Evolutionary conservation across 805 yeast species (phyloP).

Genomic region (Ogataea zsoltii): DNA sequence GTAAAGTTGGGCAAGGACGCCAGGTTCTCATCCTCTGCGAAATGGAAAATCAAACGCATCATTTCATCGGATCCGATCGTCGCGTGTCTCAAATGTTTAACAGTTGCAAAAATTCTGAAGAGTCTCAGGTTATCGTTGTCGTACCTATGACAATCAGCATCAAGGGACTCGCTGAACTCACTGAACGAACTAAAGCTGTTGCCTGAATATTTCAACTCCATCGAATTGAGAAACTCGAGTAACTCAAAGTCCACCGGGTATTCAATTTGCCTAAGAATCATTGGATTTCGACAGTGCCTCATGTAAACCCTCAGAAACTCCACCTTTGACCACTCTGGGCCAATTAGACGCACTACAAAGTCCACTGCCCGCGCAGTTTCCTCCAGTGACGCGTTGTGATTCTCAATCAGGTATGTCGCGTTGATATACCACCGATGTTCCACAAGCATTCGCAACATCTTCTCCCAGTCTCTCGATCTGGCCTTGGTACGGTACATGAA

Average conservation of each 20-base stretch:
- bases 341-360: constrained; percentile 1
- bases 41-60: neutral
- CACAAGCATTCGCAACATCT: constrained; percentile 7
- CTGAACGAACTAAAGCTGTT: neutral
- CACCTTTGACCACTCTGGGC: constrained; percentile 13
- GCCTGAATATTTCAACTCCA: constrained; percentile 8
- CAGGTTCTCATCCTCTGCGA: neutral
- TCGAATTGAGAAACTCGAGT: constrained; percentile 8
- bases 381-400: constrained; percentile 7
- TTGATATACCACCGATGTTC: constrained; percentile 14
- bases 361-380: constrained; percentile 9
- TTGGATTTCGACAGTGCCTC: constrained; percentile 3
- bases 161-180: constrained; percentile 1
- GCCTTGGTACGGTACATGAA: neutral
- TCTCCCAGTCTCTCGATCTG: neutral
- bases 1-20: too few relatives aligned
- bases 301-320: constrained; percentile 14
- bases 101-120: constrained; percentile 4
- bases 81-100: neutral
- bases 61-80: neutral
- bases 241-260: neutral
- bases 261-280: constrained; percentile 11
- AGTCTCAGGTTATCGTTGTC: constrained; percentile 1
- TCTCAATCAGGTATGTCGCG: constrained; percentile 11
- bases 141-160: neutral